Base-by-base conservation (phyloP, 2,329 filamentous ascomycete species). In the Trichoderma sp. region DNA sequence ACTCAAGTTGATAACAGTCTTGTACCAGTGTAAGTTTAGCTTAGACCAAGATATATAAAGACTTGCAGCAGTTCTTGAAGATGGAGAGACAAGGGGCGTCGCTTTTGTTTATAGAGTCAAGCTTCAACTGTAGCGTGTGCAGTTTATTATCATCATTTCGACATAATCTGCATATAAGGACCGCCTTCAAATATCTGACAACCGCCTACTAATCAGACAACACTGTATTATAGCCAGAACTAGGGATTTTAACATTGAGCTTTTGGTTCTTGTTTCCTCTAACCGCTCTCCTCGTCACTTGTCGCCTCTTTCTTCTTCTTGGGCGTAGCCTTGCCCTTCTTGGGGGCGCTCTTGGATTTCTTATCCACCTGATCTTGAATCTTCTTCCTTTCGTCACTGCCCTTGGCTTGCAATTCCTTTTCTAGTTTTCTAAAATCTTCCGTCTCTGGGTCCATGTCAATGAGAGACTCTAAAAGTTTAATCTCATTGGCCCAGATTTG, bases 401-500 rank as follows among this genome's bases (percentile, higher is more conserved):
- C 96, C 75, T 87, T 83, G 46, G 86, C 87, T 69, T 90, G 85
- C 72, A 98, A 78, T 60, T 87, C 84, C 68, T 80, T 78, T 72
- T 93, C 93, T 64, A 92, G 80, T 14, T 82, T 79, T 73, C 80
- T 82, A 77, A 97, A 97, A 74, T 92, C 90, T 10, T 89, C 84
- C n/a, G 87, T 84, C 43, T 93, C 90, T 0, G 87, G 78, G 77
- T 97, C 91, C 87, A 94, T 93, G 8, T 90, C 95, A 51, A 97
- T 91, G 61, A 99, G 83, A 56, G 89, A 89, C 81, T 99, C 96
- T 5, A 99, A 85, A 72, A 98, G 83, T 82, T 97, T 97, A 80
- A 99, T 98, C 82, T 99, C 96, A 56, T 90, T 86, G 1, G 94
- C 94, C 94, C 95, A 98, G 18, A 97, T 86, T 65, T 87, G 83